Base-by-base conservation (phyloP, 306 rosid species). In the Gastrolobium villosum region DNA sequence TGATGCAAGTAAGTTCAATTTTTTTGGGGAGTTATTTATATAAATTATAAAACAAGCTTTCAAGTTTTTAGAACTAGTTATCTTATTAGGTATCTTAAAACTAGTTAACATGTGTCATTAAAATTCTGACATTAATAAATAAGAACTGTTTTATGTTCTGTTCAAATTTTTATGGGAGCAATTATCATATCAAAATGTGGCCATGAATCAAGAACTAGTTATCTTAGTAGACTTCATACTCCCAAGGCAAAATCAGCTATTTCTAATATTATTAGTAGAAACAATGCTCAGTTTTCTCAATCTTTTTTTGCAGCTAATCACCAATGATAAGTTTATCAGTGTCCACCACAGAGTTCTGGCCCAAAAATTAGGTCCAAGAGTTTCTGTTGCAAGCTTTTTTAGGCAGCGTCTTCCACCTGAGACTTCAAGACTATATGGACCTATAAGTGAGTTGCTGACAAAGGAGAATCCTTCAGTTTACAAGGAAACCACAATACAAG, bases 301-400 rank as follows among this genome's bases (percentile, higher is more conserved):
- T 36, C 32, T 4, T 59, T 28, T 70, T 30, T 74, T 31, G 4
- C 59, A 74, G 78, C 56, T 74, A 45, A 74, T 74, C 57, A 74
- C 78, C 2, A 74, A 57, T 2, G 43, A 14, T 57, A 74, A 74
- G 46, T 74, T 74, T 59, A 6, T 74, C 0, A 56, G 78, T 15
- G 64, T 56, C 30, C 40, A 54, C 6, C 77, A 72, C 7, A 72
- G 77, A 72, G 77, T 72, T 39, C 8, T 72, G 39, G 65, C 77
- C n/a, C 77, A 28, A 31, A 74, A 59, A 8, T 1, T 7, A n/a
- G 57, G 69, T 43, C 78, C 57, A 34, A 13, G 78, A 74, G 69
- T 74, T 74, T 74, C 69, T 0, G 69, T 57, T 7, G 78, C 68
- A 43, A n/a, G 78, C 78, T 59, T 74, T 39, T 74, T 74, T 56